Evolutionary conservation across 2,329 filamentous ascomycete species (phyloP), one percentile per base, ranked within the genome.

Genomic region (Pseudocercospora macadamiae): DNA sequence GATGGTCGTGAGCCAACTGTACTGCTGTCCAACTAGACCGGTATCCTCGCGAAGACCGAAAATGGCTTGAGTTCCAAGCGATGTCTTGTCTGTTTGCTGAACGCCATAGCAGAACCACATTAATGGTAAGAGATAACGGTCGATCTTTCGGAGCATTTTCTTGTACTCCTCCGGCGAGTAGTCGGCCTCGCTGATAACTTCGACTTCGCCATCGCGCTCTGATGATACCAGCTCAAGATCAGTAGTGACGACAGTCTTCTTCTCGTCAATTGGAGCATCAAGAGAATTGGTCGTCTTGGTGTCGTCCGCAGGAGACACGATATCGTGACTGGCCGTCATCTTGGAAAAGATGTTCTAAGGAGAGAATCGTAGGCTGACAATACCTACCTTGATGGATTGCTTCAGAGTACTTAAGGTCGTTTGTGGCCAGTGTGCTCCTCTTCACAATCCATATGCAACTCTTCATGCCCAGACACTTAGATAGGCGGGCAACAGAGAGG

Each of bases 31-130:
- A 0, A 68, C 60, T 0, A 79, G 67, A 6, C 68, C 55, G 10
- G 77, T 67, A 34, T 77, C 74, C 58, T 83, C 78, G 73, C 80
- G 80, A 30, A 82, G 49, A 12, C 82, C 71, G 44, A 85, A 85
- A 23, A 77, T 74, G 3, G 83, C 83, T 48, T 72, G 70, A 2
- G 65, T 70, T 8, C 67, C 65, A 3, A 69, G 55, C 1, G 67
- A 64, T 1, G 77, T 80, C 65, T 81, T 81, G 66, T 81, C 78
- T 0, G 74, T 75, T 63, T 81, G 79, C 61, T 82, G 80, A 49
- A 81, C 77, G 32, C 79, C 79, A 58, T 80, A 81, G 62, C 78
- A 80, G 58, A 73, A 68, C 74, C 76, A 81, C 65, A 81, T 81
- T 39, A 81, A 64, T 1, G 78, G 78, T 0, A 80, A 71, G 14